A percentile compares a stretch with the other conserved stretches of the same genome.
Conservation (phyloP, 208 protist species). For the Acanthamoeba castellanii region DNA sequence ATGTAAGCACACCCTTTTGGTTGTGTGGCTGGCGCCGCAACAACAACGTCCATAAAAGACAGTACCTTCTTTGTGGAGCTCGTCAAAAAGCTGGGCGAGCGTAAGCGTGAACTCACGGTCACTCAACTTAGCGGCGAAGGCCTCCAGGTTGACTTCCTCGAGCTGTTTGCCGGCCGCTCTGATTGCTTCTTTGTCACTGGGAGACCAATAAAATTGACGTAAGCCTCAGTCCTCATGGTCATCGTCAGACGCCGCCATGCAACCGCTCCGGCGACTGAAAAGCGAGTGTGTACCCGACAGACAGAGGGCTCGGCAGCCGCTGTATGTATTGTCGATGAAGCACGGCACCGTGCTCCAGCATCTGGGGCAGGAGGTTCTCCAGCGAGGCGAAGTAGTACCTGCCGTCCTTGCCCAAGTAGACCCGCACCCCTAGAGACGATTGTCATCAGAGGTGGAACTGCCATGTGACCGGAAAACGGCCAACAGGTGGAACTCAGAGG, state of each 20-base stretch:
- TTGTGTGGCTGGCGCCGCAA: neutral
- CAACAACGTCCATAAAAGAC: neutral
- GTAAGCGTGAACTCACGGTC: neutral
- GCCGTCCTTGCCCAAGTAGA: conserved; percentile 46
- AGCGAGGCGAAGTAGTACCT: conserved; percentile 4
- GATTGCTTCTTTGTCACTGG: neutral
- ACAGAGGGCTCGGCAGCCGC: neutral
- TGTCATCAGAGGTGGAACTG: neutral
- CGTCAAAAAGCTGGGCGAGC: neutral
- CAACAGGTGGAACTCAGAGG: neutral
- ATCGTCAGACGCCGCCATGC: too few relatives aligned
- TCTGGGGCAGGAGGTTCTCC: neutral
- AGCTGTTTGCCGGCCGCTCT: neutral
- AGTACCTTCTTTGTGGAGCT: neutral
- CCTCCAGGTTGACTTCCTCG: neutral
- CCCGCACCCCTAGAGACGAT: neutral
- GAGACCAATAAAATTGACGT: neutral
- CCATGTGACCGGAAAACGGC: neutral
- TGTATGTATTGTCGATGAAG: conserved; percentile 8
- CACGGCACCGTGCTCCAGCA: neutral
- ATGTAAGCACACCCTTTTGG: too few relatives aligned
- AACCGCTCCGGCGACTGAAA: too few relatives aligned
- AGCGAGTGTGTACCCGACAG: neutral
- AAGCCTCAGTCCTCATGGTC: too few relatives aligned
- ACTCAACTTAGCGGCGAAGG: neutral